Evolutionary conservation across 768 basidiomycete genomes (phyloP).

Genomic region (Daedaleopsis nitida): DNA sequence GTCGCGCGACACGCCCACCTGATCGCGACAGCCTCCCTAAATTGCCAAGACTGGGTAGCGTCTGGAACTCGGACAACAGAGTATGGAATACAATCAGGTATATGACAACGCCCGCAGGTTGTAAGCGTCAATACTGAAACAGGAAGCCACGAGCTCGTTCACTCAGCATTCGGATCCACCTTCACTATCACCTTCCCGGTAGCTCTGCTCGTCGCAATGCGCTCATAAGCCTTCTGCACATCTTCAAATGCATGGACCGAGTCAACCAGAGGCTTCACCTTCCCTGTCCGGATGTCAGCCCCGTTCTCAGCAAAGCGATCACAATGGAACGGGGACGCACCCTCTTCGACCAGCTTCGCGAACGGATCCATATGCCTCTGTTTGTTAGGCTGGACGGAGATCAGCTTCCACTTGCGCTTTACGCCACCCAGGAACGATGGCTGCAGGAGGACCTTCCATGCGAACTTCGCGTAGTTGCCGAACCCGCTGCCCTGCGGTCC

Average conservation of each 20-base stretch:
- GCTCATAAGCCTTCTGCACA: constrained; percentile 61
- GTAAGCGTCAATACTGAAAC: too few species aligned
- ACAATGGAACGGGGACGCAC: constrained; percentile 5
- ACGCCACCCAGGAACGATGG: constrained; percentile 59
- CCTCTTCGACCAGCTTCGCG: constrained; percentile 30
- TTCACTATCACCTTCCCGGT: constrained; percentile 70
- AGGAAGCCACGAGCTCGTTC: neutral
- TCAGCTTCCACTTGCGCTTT: constrained; percentile 45
- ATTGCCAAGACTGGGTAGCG: too few species aligned
- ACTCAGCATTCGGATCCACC: constrained; percentile 34
- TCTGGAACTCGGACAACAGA: too few species aligned
- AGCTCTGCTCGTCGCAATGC: constrained; percentile 54
- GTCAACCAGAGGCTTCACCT: constrained; percentile 58
- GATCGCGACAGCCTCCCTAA: constrained; percentile 5
- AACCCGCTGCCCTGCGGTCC: constrained; percentile 45
- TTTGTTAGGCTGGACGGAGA: constrained; percentile 35
- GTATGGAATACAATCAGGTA: too few species aligned
- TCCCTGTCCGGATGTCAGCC: constrained; percentile 34
- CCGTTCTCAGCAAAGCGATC: too few species aligned
- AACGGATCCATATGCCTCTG: constrained; percentile 34
- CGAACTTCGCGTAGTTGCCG: constrained; percentile 34
- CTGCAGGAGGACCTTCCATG: constrained; percentile 36
- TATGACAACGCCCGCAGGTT: too few species aligned
- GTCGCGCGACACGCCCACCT: constrained; percentile 15
- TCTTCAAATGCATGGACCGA: constrained; percentile 60